Evolutionary conservation across 306 rosid species (phyloP).

Genomic region (Medicago lupulina): DNA sequence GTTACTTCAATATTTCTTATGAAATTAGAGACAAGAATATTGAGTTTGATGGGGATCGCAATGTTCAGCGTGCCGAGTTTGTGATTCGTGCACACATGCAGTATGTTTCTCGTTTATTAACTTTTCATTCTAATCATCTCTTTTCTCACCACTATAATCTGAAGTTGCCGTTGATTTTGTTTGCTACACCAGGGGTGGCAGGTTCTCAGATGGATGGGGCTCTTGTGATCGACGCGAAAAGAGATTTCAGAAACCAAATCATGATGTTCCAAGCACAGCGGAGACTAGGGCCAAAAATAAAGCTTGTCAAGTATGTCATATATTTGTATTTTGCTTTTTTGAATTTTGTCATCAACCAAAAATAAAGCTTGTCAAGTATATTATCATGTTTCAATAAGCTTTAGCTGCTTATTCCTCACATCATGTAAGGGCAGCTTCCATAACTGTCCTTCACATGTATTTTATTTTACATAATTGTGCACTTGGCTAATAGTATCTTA

Average conservation of each 20-base stretch:
- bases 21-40: conserved; percentile 89
- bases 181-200: conserved; percentile 68
- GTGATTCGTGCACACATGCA: conserved; percentile 94
- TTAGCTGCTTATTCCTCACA: conserved; percentile 4
- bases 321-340: conserved; percentile 18
- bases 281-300: conserved; percentile 94
- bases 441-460: too few relatives aligned
- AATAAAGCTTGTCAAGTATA: too few relatives aligned
- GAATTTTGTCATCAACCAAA: conserved; percentile 6
- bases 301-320: conserved; percentile 77
- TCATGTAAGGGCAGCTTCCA: too few relatives aligned
- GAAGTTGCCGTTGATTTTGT: conserved; percentile 9
- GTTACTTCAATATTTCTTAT: conserved; percentile 88
- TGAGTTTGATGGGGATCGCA: conserved; percentile 84
- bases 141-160: conserved; percentile 11
- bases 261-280: conserved; percentile 93
- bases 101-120: conserved; percentile 57
- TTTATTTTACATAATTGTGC: too few relatives aligned
- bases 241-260: conserved; percentile 83
- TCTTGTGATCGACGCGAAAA: conserved; percentile 95
- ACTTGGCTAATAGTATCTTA: too few relatives aligned
- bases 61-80: conserved; percentile 92
- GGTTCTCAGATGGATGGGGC: conserved; percentile 99
- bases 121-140: conserved; percentile 17
- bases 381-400: not conserved